Percentiles rank a stretch among this genome's conserved stretches.
These are phyloP conservation scores for Ascochyta rabiei DNA, from an alignment of 2,329 filamentous ascomycete species.

Conservation along the genomic window DNA sequence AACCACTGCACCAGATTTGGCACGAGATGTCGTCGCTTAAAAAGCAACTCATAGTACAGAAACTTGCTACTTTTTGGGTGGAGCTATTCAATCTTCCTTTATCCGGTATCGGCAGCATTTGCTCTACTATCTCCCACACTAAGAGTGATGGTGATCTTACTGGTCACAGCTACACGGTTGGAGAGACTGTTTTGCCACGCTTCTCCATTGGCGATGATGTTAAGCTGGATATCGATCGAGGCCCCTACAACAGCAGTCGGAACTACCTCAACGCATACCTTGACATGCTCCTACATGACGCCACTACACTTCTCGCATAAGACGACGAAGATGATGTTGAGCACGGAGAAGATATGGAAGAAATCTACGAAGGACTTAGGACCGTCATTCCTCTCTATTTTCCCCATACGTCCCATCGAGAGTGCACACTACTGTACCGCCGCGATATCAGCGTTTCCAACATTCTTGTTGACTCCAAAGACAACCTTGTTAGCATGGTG, in stretches of 20 bases:
- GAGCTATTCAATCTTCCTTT: background rate
- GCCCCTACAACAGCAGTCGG: too few species aligned
- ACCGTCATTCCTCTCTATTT: too few species aligned
- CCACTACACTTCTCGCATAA: background rate
- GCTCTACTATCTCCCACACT: background rate
- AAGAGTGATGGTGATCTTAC: background rate
- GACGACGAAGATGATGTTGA: background rate
- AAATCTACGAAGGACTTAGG: too few species aligned
- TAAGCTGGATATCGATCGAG: too few species aligned
- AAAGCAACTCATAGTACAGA: background rate
- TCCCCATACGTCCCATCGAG: too few species aligned
- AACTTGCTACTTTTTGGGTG: background rate
- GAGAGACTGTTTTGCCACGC: background rate
- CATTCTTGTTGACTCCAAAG: too few species aligned
- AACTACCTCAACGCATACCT: too few species aligned
- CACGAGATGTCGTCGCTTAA: background rate
- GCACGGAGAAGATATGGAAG: background rate
- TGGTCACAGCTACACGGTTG: background rate
- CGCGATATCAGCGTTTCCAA: too few species aligned
- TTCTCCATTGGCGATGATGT: background rate
- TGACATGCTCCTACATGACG: background rate
- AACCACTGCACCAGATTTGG: too few species aligned
- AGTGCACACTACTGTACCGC: too few species aligned
- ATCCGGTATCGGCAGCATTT: background rate
- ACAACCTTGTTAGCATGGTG: too few species aligned